Evolutionary conservation across 331 rosid species (phyloP).

Genomic region (Acacia pycnantha): DNA sequence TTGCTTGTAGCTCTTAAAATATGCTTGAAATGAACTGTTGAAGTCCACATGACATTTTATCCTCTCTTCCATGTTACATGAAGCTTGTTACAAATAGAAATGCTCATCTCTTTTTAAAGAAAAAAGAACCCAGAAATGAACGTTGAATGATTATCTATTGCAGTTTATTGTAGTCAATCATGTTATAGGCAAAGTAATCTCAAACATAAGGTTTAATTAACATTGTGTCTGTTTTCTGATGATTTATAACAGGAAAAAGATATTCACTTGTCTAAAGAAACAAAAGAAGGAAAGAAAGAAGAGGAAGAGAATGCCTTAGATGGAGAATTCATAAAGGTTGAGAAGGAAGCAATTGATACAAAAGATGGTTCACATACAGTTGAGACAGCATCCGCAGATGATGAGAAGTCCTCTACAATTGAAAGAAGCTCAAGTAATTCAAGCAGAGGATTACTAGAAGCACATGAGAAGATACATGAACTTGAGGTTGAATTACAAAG

Average conservation of each 20-base stretch:
- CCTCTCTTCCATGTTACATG: not conserved
- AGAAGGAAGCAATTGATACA: slow-evolving; percentile 63
- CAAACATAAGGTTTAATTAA: not conserved
- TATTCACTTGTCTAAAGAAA: slow-evolving; percentile 41
- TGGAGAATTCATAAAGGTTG: slow-evolving; percentile 94
- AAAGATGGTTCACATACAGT: slow-evolving; percentile 38
- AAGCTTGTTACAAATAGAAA: slow-evolving; percentile 1
- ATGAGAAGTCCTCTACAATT: slow-evolving; percentile 36
- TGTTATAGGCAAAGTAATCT: not conserved
- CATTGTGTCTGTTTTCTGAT: slow-evolving; percentile 10
- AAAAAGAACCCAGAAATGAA: not conserved
- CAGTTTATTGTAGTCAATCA: not conserved
- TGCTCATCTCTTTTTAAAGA: not conserved
- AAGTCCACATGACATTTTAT: not conserved
- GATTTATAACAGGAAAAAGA: slow-evolving; percentile 50
- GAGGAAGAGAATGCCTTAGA: slow-evolving; percentile 83
- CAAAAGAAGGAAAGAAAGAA: slow-evolving; percentile 61
- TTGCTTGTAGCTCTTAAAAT: not conserved
- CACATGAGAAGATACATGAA: slow-evolving; percentile 79
- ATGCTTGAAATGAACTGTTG: not conserved
- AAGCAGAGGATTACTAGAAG: slow-evolving; percentile 78
- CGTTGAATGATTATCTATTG: not conserved
- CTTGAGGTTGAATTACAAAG: slow-evolving; percentile 68
- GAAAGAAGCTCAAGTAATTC: slow-evolving; percentile 58
- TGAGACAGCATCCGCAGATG: slow-evolving; percentile 28